Conservation (phyloP, 768 basidiomycete species). For the Dioszegia hungarica region DNA sequence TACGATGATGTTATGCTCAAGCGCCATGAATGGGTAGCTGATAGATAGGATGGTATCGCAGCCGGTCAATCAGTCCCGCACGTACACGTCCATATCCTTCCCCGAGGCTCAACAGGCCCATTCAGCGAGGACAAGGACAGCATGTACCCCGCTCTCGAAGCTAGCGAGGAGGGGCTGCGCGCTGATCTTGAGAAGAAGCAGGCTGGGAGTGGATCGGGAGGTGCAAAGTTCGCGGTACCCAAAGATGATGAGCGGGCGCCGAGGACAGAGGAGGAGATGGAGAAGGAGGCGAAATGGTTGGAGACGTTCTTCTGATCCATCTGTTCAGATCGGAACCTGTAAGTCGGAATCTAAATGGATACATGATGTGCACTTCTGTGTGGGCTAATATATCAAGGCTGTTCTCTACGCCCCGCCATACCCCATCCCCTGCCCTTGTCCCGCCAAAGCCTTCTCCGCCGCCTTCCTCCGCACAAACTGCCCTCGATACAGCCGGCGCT, state of each 20-base stretch:
- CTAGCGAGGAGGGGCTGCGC: conserved; percentile 33
- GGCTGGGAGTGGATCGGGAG: not conserved
- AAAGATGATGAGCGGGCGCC: conserved; percentile 62
- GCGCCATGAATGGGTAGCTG: conserved; percentile 1
- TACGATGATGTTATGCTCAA: conserved; percentile 44
- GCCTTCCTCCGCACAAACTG: conserved; percentile 52
- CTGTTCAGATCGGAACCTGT: no score
- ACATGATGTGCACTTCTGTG: no score
- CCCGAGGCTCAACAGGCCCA: conserved; percentile 59
- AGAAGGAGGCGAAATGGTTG: conserved; percentile 69
- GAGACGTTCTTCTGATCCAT: conserved; percentile 55
- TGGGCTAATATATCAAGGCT: no score
- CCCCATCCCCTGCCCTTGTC: conserved; percentile 12
- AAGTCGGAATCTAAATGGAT: no score
- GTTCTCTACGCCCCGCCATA: conserved; percentile 13
- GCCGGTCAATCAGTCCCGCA: conserved; percentile 85
- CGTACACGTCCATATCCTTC: conserved; percentile 93
- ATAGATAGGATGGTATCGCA: conserved; percentile 69
- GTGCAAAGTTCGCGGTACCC: conserved; percentile 5
- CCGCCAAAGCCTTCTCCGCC: conserved; percentile 17
- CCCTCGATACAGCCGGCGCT: conserved; percentile 80
- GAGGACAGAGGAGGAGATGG: conserved; percentile 69
- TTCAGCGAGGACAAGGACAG: conserved; percentile 50
- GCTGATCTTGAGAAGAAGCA: conserved; percentile 38
- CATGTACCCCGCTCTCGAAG: conserved; percentile 66